Evolutionary conservation across 768 basidiomycete species (phyloP).

Genomic region (Amanita rubescens): DNA sequence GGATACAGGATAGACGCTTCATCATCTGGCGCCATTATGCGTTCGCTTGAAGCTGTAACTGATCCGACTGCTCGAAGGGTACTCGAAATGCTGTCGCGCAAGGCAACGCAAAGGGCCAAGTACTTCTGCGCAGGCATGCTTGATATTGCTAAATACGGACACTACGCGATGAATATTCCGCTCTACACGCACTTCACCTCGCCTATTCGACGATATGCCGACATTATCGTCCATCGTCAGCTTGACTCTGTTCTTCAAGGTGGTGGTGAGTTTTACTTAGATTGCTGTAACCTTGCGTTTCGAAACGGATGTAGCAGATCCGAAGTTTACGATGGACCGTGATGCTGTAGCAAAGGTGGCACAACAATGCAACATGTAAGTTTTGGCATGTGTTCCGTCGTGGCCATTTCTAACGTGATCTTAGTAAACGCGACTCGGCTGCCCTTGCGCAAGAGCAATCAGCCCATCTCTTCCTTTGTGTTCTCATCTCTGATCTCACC

Average conservation of each 20-base stretch:
- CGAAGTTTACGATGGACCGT: conserved; percentile 95
- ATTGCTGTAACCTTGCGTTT: not conserved
- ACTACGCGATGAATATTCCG: conserved; percentile 85
- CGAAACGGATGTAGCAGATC: conserved; percentile 40
- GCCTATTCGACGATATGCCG: conserved; percentile 90
- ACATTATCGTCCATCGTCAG: conserved; percentile 93
- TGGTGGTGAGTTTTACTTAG: conserved; percentile 39
- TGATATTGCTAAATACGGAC: conserved; percentile 95
- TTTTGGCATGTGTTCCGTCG: conserved; percentile 4
- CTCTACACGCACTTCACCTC: conserved; percentile 93
- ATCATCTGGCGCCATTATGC: conserved; percentile 76
- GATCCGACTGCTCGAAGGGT: conserved; percentile 70
- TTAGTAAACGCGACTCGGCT: conserved; percentile 86
- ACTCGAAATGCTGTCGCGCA: conserved; percentile 78
- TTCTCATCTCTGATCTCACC: conserved; percentile 90
- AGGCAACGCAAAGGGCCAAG: conserved; percentile 92
- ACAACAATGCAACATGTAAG: conserved; percentile 95
- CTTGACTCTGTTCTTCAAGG: conserved; percentile 81
- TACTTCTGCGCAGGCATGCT: conserved; percentile 99
- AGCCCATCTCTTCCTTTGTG: conserved; percentile 89
- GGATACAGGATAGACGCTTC: conserved; percentile 78
- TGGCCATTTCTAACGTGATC: not conserved
- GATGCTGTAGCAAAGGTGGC: conserved; percentile 97
- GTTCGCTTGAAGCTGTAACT: conserved; percentile 66
- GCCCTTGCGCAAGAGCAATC: conserved; percentile 94